Base-by-base conservation (phyloP, 148 eudicot genomes). In the Amaranthus hypochondriacus region DNA sequence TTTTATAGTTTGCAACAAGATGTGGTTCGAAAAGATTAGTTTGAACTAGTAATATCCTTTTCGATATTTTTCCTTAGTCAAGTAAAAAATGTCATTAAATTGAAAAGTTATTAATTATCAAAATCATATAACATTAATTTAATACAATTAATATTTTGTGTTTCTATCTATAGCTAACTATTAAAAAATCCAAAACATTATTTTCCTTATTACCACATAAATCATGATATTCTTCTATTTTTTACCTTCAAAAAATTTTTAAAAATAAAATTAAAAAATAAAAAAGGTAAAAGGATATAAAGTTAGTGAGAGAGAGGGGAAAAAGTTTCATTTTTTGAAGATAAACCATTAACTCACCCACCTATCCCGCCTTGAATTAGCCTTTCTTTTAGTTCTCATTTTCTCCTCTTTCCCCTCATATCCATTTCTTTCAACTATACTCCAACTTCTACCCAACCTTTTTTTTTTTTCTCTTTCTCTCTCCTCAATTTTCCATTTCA, bases 341-440 rank as follows among this genome's bases (percentile, higher is more conserved):
- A 77, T 79, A 86, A 84, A 82, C 78, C 88, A 87, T 80, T 73
- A 82, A 86, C 77, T 72, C 73, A 81, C 68, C 82, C 92, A 88
- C 83, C 89, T 84, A 78, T 88, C 84, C 81, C 92, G 86, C 88
- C 84, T 86, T 80, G 84, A 83, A 86, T 85, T 80, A 80, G 85
- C 81, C 85, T 71, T 78, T 81, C 73, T 82, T 83, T 77, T 73
- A 83, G 85, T 81, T 82, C 87, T 73, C 78, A 76, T 44, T 66
- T 69, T 70, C 77, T 77, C 66, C 55, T 59, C 18, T 48, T 56
- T 70, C 76, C 68, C 56, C 65, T 28, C 39, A 28, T 28, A 28
- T 56, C 52, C 18, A 48, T 56, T 61, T 78, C 39, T 46, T 70
- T 71, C 39, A 28, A 0, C 73, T 69, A 71, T 71, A 67, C 68